These are phyloP conservation scores for Phytopythium ostracodes DNA, from an alignment of 352 stramenopile genomes.

Conservation along the genomic window DNA sequence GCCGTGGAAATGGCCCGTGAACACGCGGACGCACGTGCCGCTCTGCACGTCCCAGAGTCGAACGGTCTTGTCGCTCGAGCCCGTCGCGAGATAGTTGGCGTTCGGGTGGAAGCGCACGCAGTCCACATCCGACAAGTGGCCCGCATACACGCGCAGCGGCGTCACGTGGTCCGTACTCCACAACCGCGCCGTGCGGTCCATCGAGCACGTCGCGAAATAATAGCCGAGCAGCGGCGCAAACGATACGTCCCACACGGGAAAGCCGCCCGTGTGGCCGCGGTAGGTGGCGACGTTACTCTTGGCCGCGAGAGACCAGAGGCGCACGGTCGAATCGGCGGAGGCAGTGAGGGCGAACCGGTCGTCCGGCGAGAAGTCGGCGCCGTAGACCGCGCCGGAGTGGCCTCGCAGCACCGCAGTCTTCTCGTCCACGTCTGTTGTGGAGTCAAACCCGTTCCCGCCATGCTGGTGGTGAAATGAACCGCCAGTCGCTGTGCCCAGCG, in stretches of 20 bases:
- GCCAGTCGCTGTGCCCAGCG: slow-evolving; percentile 60
- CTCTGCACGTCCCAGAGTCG: slow-evolving; percentile 94
- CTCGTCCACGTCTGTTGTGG: slow-evolving; percentile 64
- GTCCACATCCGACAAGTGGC: slow-evolving; percentile 91
- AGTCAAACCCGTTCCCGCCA: slow-evolving; percentile 8
- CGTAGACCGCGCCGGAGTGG: slow-evolving; percentile 83
- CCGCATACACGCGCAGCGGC: slow-evolving; percentile 91
- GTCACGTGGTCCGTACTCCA: slow-evolving; percentile 92
- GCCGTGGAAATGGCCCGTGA: slow-evolving; percentile 88
- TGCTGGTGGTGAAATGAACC: slow-evolving; percentile 48
- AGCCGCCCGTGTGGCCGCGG: slow-evolving; percentile 56
- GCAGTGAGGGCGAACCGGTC: slow-evolving; percentile 80
- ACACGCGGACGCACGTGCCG: slow-evolving; percentile 89
- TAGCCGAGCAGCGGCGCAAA: slow-evolving; percentile 88
- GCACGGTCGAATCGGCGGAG: slow-evolving; percentile 76
- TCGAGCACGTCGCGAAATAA: slow-evolving; percentile 94
- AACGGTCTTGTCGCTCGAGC: slow-evolving; percentile 92
- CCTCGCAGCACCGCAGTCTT: slow-evolving; percentile 66
- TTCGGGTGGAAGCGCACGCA: slow-evolving; percentile 94
- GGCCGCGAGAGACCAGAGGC: slow-evolving; percentile 82
- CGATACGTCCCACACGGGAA: slow-evolving; percentile 90
- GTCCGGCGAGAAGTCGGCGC: slow-evolving; percentile 80
- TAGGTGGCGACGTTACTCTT: slow-evolving; percentile 80
- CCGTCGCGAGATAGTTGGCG: slow-evolving; percentile 94
- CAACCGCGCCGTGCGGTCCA: slow-evolving; percentile 91